These are phyloP conservation scores for Kazachstania sp. DNA, from an alignment of 1,139 yeast species.

Conservation along the genomic window DNA sequence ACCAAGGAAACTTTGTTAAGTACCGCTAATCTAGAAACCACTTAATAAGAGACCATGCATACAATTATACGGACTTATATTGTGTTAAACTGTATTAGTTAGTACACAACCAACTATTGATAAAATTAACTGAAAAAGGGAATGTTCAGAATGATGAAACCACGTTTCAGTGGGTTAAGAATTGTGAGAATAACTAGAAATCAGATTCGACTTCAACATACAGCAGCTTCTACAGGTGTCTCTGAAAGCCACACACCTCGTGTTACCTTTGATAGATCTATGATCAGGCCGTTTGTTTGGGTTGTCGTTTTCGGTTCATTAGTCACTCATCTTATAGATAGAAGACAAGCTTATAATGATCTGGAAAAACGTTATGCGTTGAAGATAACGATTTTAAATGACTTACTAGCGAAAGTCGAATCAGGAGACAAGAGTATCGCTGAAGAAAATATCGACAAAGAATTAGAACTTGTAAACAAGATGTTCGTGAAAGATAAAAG, in stretches of 20 bases:
- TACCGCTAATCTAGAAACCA: too few relatives aligned
- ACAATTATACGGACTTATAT: too few relatives aligned
- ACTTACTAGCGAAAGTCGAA: constrained; percentile 22
- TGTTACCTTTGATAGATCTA: constrained; percentile 28
- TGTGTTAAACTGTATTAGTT: too few relatives aligned
- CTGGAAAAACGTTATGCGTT: constrained; percentile 34
- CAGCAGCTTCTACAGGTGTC: neutral
- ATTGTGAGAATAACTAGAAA: neutral
- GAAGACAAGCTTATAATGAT: constrained; percentile 33
- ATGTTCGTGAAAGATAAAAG: constrained; percentile 22
- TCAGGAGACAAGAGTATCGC: constrained; percentile 26
- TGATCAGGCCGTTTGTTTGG: constrained; percentile 29
- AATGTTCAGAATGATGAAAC: too few relatives aligned
- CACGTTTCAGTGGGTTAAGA: too few relatives aligned
- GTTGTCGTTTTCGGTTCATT: constrained; percentile 32
- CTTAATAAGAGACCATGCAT: too few relatives aligned
- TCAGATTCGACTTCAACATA: neutral
- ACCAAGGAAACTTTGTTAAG: too few relatives aligned
- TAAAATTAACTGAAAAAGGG: too few relatives aligned
- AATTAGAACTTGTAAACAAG: constrained; percentile 31
- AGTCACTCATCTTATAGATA: constrained; percentile 33
- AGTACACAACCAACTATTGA: too few relatives aligned
- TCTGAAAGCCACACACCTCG: neutral
- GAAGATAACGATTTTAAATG: constrained; percentile 30
- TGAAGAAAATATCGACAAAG: constrained; percentile 26